phyloP scores from a whole-genome alignment of 2,329 filamentous ascomycete genomes.

The Achaetomium macrosporum region DNA sequence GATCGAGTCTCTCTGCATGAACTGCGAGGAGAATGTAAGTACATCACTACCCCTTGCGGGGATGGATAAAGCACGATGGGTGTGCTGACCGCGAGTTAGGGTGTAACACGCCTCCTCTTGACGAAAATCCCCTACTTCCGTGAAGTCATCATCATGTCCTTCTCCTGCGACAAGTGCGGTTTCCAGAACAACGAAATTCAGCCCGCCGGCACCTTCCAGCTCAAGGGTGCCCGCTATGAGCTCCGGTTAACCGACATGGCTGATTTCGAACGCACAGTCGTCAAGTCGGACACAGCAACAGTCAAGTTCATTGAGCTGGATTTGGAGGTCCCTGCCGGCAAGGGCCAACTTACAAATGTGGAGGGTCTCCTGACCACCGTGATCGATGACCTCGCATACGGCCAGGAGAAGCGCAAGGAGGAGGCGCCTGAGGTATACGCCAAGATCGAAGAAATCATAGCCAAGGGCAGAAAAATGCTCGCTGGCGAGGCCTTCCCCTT shows the following conservation, averaged over 20 bases:
- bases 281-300: constrained; percentile 83
- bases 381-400: constrained; percentile 71
- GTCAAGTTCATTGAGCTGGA: constrained; percentile 89
- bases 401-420: constrained; percentile 76
- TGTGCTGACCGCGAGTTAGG: constrained; percentile 43
- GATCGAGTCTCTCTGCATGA: constrained; percentile 80
- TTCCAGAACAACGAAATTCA: constrained; percentile 93
- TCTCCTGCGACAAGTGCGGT: constrained; percentile 82
- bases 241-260: constrained; percentile 65
- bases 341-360: constrained; percentile 87
- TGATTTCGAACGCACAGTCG: constrained; percentile 80
- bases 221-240: constrained; percentile 78
- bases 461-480: constrained; percentile 70
- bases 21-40: constrained; percentile 70
- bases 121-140: constrained; percentile 95
- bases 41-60: background rate
- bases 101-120: constrained; percentile 77
- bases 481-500: constrained; percentile 77
- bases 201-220: constrained; percentile 84
- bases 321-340: constrained; percentile 84
- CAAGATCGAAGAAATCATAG: constrained; percentile 72
- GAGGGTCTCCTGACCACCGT: constrained; percentile 80
- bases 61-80: constrained; percentile 13
- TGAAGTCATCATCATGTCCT: constrained; percentile 96
- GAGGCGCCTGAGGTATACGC: constrained; percentile 70